Base-by-base conservation (phyloP, 2,329 filamentous ascomycete species). In the Paraphoma chrysanthemicola region DNA sequence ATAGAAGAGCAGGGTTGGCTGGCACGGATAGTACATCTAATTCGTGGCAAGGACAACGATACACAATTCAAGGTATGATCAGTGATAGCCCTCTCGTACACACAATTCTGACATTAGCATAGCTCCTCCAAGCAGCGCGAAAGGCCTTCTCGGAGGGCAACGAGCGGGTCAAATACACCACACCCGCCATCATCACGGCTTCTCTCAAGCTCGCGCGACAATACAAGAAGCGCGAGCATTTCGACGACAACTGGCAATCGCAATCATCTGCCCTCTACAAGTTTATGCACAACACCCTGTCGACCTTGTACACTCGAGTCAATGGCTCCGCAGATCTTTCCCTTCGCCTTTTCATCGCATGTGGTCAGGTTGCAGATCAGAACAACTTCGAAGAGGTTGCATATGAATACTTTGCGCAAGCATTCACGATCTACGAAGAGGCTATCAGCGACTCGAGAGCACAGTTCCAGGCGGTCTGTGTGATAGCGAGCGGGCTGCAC, bases 1-100 rank as follows among this genome's bases (percentile, higher is more conserved):
- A 88, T 98, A 70, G 94, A 99, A 78, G 95, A 99, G 79, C 95
- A 99, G 81, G 95, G 95, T 49, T 97, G 93, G 93, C 83, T 99
- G 51, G 95, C 95, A 36, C 86, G 95, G 67, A 89, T 99, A 71
- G 88, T 97, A 16, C 95, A 99, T 78, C 82, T 97, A 53, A 86
- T 99, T 50, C 84, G 92, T 54, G 90, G 88, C 44, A 83, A 91
- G 36, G 87, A 96, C 73, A 98, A 98, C 70, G 92, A 97, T 68
- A 96, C 90, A 0, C 95, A 99, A 74, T 95, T 97, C 80, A 92
- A 92, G 77, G 83, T 83, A 76, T 5, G 5, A 39, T 63, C 7
- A 28, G 14, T 23, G 6, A 29, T 23, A 23, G 17, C 3, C 5
- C 16, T 38, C 11, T 31, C 30, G 14, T 12, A 18, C 23, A 33